These are phyloP conservation scores for Mycena latifolia DNA, from an alignment of 768 basidiomycete genomes.

Conservation along the genomic window DNA sequence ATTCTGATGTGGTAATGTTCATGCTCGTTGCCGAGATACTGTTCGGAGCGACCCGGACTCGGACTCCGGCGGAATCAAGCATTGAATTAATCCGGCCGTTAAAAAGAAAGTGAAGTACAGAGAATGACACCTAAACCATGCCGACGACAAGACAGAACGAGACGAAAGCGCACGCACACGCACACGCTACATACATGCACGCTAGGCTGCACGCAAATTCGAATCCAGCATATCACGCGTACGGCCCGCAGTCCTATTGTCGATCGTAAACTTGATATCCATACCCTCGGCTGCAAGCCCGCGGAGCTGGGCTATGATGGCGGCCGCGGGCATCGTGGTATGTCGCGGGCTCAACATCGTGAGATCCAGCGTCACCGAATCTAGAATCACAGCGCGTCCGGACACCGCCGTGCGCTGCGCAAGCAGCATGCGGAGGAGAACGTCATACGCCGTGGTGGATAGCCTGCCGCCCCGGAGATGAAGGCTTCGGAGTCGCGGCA, in stretches of 20 bases:
- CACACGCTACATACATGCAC: too few relatives aligned
- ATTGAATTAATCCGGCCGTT: too few relatives aligned
- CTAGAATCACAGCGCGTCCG: background rate
- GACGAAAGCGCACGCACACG: too few relatives aligned
- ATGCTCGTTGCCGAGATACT: too few relatives aligned
- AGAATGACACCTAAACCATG: too few relatives aligned
- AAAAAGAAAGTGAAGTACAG: too few relatives aligned
- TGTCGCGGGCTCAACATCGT: background rate
- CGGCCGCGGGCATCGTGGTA: background rate
- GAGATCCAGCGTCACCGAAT: background rate
- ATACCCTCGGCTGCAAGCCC: background rate
- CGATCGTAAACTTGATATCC: background rate
- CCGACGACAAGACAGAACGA: too few relatives aligned
- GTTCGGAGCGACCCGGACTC: too few relatives aligned
- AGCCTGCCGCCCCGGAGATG: background rate
- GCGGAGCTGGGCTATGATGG: background rate
- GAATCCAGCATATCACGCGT: background rate
- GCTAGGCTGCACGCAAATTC: too few relatives aligned
- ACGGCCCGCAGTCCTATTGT: too few relatives aligned
- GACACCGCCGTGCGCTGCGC: background rate
- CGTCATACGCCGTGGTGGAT: background rate
- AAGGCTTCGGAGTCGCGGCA: background rate
- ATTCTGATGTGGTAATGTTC: too few relatives aligned
- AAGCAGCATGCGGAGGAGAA: background rate
- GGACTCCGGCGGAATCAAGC: too few relatives aligned